Percentiles rank a stretch among this genome's conserved stretches.
phyloP scores from a whole-genome alignment of 164 flowering plant species.

The Santalum album region DNA sequence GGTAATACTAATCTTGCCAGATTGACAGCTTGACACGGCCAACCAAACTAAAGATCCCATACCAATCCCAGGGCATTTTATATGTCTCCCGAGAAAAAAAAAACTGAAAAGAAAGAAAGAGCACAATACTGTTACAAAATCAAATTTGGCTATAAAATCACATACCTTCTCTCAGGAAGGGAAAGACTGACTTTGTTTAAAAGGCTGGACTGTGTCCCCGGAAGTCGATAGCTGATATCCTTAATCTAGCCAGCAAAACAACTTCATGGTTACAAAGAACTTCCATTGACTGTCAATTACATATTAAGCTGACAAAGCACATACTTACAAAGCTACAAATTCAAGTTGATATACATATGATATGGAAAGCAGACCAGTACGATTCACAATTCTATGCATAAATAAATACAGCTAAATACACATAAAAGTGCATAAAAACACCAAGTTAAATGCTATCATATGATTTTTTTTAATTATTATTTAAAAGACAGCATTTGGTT shows the following conservation, averaged over 20 bases:
- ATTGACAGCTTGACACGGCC: too few species aligned
- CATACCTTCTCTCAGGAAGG: constrained; percentile 74
- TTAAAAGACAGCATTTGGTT: too few species aligned
- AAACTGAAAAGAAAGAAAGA: too few species aligned
- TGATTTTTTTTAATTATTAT: too few species aligned
- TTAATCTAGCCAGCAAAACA: constrained; percentile 37
- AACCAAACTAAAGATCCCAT: too few species aligned
- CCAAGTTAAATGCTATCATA: neutral
- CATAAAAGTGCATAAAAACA: neutral
- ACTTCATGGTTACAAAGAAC: neutral
- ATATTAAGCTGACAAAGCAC: neutral
- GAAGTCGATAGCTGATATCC: constrained; percentile 65
- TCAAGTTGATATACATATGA: neutral
- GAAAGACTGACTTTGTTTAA: constrained; percentile 64
- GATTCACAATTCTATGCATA: neutral
- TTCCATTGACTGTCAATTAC: neutral
- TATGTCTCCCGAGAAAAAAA: too few species aligned
- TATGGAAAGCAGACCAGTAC: neutral
- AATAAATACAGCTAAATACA: neutral
- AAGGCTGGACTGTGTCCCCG: constrained; percentile 71
- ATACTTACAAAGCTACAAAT: neutral
- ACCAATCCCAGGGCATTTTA: too few species aligned
- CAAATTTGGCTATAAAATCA: too few species aligned
- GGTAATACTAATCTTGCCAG: too few species aligned
- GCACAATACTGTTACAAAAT: too few species aligned